Evolutionary conservation across 257 asterid species (phyloP), one percentile per base, ranked within the genome.

Genomic region (Penstemon newberryi): DNA sequence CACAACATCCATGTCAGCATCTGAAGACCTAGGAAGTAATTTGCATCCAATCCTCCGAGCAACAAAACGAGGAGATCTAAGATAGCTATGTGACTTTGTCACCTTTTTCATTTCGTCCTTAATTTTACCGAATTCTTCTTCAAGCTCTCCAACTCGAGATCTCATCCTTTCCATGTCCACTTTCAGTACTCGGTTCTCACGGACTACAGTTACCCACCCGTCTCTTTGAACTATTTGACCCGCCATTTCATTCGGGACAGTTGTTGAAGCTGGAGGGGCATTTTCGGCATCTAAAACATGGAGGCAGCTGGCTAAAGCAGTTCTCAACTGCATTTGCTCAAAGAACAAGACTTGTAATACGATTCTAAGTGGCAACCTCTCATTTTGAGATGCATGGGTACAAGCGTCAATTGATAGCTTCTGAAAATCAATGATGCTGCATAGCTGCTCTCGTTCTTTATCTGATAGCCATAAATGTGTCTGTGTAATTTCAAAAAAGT

Each of bases 321-420:
- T 81, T 78, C 90, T 79, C 77, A 94, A 56, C 63, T 91, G 99
- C 88, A 95, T 77, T 77, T 95, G 99, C 81, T 91, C 99, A 46
- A 95, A 86, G 82, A 91, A 95, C 66, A 95, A 77, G 75, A 95
- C 96, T 76, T 95, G 98, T 67, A 95, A 82, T 66, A 91, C 68
- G 60, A 91, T 76, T 74, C 99, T 84, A 67, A 95, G 96, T 4
- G 99, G 98, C 63, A 93, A 78, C 71, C 96, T 80, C 67, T 86
- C 86, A 7, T 89, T 95, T 72, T 95, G 99, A 57, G 99, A 94
- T 61, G 99, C 99, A 73, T 94, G 98, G 37, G 98, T 89, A 56
- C 98, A 95, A 9, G 98, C 98, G 78, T 95, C 99, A 10, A 95
- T 80, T 1, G 99, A 95, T 61, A 95, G 96, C 81, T 91, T 91